Base-by-base conservation (phyloP, 192 early-diverging fungal genomes). In the Coemansia guatemalensis region DNA sequence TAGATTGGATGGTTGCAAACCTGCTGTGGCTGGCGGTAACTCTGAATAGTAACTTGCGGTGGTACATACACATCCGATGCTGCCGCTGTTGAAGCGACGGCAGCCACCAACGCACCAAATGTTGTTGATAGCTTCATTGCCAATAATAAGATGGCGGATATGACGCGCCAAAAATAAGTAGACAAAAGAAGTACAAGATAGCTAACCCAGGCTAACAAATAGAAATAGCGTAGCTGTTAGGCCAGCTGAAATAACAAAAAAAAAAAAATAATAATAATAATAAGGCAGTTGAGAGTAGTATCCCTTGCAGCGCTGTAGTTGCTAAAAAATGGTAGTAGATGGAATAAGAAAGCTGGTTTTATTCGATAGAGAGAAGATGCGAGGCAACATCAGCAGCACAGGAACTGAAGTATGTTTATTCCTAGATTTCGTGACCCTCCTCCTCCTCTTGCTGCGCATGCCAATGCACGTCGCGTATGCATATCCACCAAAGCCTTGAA, bases 1-100 rank as follows among this genome's bases (percentile, higher is more conserved):
- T 89, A 91, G 48, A 91, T 85, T 3, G 84, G 87, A 23, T 84
- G 83, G 30, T 84, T 63, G 60, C 89, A 90, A 11, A 65, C 14
- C 48, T 62, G 52, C 35, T 78, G 75, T 39, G 53, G 58, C 20
- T 64, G n/a, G 17, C 65, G 60, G 41, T 50, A 17, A 23, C 61
- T 53, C 21, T 51, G 21, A 14, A 67, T 44, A 0, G 68, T 54
- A 22, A 66, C 74, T 17, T 26, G 44, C 3, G 62, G 74, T 11
- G 74, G 32, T 0, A 52, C 20, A 4, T 71, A 67, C 8, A 22
- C 23, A 21, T 63, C 60, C 8, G 48, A 26, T 4, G 23, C 64
- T 12, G 56, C 60, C 8, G 55, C 49, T 12, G 62, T 47, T 18
- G 53, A 21, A 14, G 44, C 51, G 24, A 35, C 53, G 11, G 8